Percentiles rank a stretch among this genome's conserved stretches.
phyloP scores from a whole-genome alignment of 2,329 filamentous ascomycete species.

The Alternaria longipes region DNA sequence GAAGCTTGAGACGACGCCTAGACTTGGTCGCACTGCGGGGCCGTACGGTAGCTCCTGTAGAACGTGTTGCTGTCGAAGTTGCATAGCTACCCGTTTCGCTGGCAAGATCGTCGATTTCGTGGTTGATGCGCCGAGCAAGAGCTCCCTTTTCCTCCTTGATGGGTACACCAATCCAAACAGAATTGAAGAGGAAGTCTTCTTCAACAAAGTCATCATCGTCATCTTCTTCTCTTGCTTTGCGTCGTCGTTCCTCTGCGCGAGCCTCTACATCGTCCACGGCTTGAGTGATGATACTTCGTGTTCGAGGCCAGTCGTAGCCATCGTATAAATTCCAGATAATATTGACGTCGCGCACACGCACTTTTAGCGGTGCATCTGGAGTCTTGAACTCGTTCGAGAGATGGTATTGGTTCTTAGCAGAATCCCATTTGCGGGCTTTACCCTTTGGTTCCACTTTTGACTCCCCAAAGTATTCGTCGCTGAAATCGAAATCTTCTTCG shows the following conservation, averaged over 20 bases:
- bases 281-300: slow-evolving; percentile 84
- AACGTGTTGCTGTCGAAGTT: slow-evolving; percentile 63
- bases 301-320: slow-evolving; percentile 94
- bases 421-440: slow-evolving; percentile 82
- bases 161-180: slow-evolving; percentile 95
- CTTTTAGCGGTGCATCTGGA: slow-evolving; percentile 74
- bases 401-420: slow-evolving; percentile 77
- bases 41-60: slow-evolving; percentile 52
- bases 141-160: slow-evolving; percentile 85
- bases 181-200: slow-evolving; percentile 97
- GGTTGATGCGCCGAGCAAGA: slow-evolving; percentile 83
- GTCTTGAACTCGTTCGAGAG: slow-evolving; percentile 69
- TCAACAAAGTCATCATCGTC: slow-evolving; percentile 75
- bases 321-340: slow-evolving; percentile 98
- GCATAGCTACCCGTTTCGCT: slow-evolving; percentile 92
- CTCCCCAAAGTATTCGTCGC: slow-evolving; percentile 77
- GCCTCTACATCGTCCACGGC: slow-evolving; percentile 88
- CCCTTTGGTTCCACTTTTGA: slow-evolving; percentile 68
- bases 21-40: slow-evolving; percentile 52
- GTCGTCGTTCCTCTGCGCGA: slow-evolving; percentile 78
- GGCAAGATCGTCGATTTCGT: slow-evolving; percentile 81
- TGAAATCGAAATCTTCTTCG: slow-evolving; percentile 72
- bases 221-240: slow-evolving; percentile 66
- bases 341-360: slow-evolving; percentile 86
- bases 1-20: slow-evolving; percentile 71